Evolutionary conservation across 148 eudicot genomes (phyloP).

Genomic region (Limonium bicolor): DNA sequence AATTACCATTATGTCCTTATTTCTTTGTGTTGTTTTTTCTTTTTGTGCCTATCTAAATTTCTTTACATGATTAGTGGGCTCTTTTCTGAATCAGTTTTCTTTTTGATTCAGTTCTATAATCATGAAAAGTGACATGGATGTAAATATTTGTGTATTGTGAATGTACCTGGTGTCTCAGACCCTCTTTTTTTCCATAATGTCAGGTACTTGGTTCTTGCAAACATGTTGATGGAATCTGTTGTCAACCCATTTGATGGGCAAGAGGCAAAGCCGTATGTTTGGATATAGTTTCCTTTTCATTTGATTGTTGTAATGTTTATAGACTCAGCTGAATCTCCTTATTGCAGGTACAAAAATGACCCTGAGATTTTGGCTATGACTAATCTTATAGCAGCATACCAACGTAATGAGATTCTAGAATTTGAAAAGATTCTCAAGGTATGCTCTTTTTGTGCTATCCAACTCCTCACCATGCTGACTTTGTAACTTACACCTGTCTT

Average conservation of each 20-base stretch:
- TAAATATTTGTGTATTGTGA: too few species aligned
- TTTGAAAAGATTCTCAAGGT: conserved; percentile 98
- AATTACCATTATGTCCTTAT: too few species aligned
- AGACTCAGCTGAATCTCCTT: neutral
- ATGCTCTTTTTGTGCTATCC: neutral
- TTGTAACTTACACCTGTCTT: neutral
- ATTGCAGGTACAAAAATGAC: conserved; percentile 83
- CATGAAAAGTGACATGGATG: too few species aligned
- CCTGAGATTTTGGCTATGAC: conserved; percentile 98
- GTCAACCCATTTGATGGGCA: conserved; percentile 99
- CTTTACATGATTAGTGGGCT: too few species aligned
- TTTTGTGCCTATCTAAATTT: too few species aligned
- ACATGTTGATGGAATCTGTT: conserved; percentile 93
- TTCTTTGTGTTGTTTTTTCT: too few species aligned
- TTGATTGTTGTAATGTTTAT: neutral
- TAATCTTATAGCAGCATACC: conserved; percentile 91
- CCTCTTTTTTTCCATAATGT: conserved; percentile 1
- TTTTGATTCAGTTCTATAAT: too few species aligned
- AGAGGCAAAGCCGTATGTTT: conserved; percentile 93
- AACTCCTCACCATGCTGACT: neutral
- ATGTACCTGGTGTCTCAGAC: too few species aligned
- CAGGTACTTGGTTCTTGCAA: conserved; percentile 95
- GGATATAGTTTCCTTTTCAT: conserved; percentile 1
- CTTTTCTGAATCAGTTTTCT: too few species aligned
- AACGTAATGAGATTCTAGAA: conserved; percentile 86